phyloP scores from a whole-genome alignment of 2,329 filamentous ascomycete genomes.

The Ceratocystis huliohia region DNA sequence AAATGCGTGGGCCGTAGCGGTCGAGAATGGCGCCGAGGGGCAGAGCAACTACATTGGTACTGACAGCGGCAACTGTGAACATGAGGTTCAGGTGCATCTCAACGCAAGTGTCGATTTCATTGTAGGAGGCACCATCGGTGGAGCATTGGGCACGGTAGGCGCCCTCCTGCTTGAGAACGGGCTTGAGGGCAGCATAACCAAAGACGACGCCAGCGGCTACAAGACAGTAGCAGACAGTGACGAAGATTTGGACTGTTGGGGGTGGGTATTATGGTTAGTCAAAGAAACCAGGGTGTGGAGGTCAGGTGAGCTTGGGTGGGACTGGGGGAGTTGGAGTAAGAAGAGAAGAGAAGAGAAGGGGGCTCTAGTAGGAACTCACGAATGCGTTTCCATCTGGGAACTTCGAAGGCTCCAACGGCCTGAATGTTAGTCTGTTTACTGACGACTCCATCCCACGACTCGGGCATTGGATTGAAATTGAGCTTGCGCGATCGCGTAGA shows the following conservation, averaged over 20 bases:
- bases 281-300: not conserved
- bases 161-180: slow-evolving; percentile 59
- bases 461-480: slow-evolving; percentile 43
- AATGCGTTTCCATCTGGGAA: slow-evolving; percentile 41
- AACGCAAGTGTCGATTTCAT: slow-evolving; percentile 33
- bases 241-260: slow-evolving; percentile 30
- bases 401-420: slow-evolving; percentile 41
- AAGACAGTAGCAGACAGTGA: slow-evolving; percentile 31
- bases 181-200: slow-evolving; percentile 75
- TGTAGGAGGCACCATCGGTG: slow-evolving; percentile 22
- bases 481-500: slow-evolving; percentile 38
- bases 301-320: not conserved
- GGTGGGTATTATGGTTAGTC: not conserved
- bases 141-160: slow-evolving; percentile 55
- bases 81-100: slow-evolving; percentile 68
- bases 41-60: slow-evolving; percentile 74
- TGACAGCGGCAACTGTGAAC: slow-evolving; percentile 82
- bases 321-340: not conserved
- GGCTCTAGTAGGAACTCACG: slow-evolving; percentile 29
- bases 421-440: slow-evolving; percentile 32
- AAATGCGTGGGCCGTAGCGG: slow-evolving; percentile 63
- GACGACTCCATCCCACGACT: slow-evolving; percentile 37
- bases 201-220: slow-evolving; percentile 57
- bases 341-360: not conserved
- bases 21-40: slow-evolving; percentile 79